Evolutionary conservation across 2,329 filamentous ascomycete species (phyloP).

Genomic region (Hypoxylon sp.): DNA sequence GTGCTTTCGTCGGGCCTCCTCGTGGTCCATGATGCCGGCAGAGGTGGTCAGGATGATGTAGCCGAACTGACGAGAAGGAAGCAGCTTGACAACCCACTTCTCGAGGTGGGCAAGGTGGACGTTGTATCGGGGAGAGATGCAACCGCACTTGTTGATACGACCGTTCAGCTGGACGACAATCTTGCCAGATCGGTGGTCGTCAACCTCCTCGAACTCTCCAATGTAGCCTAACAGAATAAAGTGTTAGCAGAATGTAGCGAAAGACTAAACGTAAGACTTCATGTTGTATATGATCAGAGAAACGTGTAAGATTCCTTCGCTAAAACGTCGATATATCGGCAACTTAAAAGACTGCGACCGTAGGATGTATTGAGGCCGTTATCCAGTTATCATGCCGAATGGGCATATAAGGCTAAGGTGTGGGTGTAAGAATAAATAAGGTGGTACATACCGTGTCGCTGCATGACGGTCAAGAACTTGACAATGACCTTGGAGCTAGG

Average conservation of each 20-base stretch:
- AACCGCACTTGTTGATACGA: slow-evolving; percentile 98
- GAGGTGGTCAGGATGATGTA: slow-evolving; percentile 99
- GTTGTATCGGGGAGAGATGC: slow-evolving; percentile 99
- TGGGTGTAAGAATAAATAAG: slow-evolving; percentile 22
- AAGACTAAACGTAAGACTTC: slow-evolving; percentile 92
- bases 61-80: slow-evolving; percentile 99
- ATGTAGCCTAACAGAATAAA: slow-evolving; percentile 82
- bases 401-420: slow-evolving; percentile 1
- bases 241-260: slow-evolving; percentile 84
- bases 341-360: slow-evolving; percentile 99
- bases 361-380: slow-evolving; percentile 83
- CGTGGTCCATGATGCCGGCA: slow-evolving; percentile 99
- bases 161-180: slow-evolving; percentile 99
- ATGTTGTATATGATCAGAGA: slow-evolving; percentile 78
- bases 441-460: slow-evolving; percentile 92
- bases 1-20: slow-evolving; percentile 99
- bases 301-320: slow-evolving; percentile 97
- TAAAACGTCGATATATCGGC: slow-evolving; percentile 89
- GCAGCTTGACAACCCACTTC: slow-evolving; percentile 99
- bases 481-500: slow-evolving; percentile 99
- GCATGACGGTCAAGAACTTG: slow-evolving; percentile 99
- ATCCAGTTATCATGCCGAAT: slow-evolving; percentile 99
- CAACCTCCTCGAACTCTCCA: slow-evolving; percentile 99
- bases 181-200: slow-evolving; percentile 99
- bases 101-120: slow-evolving; percentile 97